Conservation (phyloP, 306 rosid species). For the Dryas alaskensis region DNA sequence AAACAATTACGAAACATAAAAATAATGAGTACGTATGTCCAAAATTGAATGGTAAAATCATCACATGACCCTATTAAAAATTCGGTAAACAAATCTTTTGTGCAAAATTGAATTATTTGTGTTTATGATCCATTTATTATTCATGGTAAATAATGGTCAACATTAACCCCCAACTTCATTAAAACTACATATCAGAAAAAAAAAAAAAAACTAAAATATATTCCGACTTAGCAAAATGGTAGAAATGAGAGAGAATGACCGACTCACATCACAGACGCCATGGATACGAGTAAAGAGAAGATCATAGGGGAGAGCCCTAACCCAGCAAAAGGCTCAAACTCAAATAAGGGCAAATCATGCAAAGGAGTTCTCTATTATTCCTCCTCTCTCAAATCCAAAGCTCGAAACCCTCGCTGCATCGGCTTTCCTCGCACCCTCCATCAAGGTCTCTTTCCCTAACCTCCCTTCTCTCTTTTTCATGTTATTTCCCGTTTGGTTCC, state of each 20-base stretch:
- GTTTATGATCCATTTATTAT: no score
- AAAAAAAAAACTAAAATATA: no score
- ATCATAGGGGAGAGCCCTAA: background rate
- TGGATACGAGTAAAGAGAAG: background rate
- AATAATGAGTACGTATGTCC: no score
- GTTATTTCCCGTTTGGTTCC: slow-evolving; percentile 4
- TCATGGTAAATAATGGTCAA: no score
- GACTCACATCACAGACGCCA: background rate
- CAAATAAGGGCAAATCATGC: slow-evolving; percentile 12
- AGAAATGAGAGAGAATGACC: background rate
- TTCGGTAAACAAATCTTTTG: no score
- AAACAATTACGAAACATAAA: no score
- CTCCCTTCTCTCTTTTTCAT: background rate
- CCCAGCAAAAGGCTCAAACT: background rate
- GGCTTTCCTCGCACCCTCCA: slow-evolving; percentile 14
- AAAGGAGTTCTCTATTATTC: slow-evolving; percentile 9
- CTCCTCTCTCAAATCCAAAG: slow-evolving; percentile 3
- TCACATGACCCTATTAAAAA: no score
- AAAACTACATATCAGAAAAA: no score
- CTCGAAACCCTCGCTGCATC: slow-evolving; percentile 9
- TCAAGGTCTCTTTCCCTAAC: slow-evolving; percentile 7
- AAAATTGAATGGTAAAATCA: no score
- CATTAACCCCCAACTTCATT: no score
- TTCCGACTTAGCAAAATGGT: background rate
- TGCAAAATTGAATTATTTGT: no score